Percentiles rank a stretch among this genome's conserved stretches.
These are phyloP conservation scores for Durotheca rogersii DNA, from an alignment of 495 filamentous ascomycete genomes.

Conservation along the genomic window DNA sequence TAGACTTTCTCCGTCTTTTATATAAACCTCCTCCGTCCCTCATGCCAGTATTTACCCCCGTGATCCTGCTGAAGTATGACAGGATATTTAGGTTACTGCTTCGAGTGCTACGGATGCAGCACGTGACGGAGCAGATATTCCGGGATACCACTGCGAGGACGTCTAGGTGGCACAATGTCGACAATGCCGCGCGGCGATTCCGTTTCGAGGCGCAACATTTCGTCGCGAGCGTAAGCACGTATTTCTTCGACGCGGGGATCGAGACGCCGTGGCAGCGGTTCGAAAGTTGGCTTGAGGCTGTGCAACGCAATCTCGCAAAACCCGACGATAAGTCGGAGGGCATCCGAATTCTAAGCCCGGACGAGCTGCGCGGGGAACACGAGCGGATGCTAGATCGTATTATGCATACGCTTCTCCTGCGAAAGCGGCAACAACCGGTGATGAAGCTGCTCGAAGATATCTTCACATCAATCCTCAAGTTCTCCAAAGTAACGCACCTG, in stretches of 20 bases:
- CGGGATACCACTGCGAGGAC: slow-evolving; percentile 54
- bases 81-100: slow-evolving; percentile 76
- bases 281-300: slow-evolving; percentile 59
- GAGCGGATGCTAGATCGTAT: slow-evolving; percentile 77
- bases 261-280: slow-evolving; percentile 69
- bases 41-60: slow-evolving; percentile 67
- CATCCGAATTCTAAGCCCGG: slow-evolving; percentile 55
- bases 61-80: slow-evolving; percentile 75
- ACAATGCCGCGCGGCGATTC: slow-evolving; percentile 59
- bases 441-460: slow-evolving; percentile 76
- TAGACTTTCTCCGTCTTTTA: slow-evolving; percentile 86
- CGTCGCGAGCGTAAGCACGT: slow-evolving; percentile 62
- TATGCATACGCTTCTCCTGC: slow-evolving; percentile 69
- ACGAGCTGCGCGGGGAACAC: slow-evolving; percentile 67
- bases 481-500: slow-evolving; percentile 46
- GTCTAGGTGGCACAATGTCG: slow-evolving; percentile 30
- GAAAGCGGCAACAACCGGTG: slow-evolving; percentile 67
- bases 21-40: slow-evolving; percentile 78
- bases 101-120: slow-evolving; percentile 75
- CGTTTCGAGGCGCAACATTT: slow-evolving; percentile 78
- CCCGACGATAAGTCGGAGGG: slow-evolving; percentile 31
- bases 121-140: slow-evolving; percentile 69
- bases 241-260: slow-evolving; percentile 78
- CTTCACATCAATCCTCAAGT: slow-evolving; percentile 68
- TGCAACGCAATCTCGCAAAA: slow-evolving; percentile 54